Base-by-base conservation (phyloP, 2,329 filamentous ascomycete genomes). In the Colletotrichum musicola region DNA sequence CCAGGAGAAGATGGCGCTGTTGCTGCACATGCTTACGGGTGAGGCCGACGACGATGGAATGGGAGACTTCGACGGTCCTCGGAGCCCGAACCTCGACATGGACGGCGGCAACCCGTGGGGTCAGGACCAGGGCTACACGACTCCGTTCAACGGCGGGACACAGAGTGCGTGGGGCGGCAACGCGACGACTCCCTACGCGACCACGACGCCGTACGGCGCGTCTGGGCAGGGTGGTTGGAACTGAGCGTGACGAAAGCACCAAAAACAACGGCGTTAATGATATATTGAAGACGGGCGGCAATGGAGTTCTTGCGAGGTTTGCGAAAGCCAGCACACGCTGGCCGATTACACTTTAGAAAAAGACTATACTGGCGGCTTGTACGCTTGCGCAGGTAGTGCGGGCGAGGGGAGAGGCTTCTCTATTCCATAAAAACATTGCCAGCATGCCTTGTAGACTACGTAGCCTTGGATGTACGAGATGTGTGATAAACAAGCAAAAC, bases 1-100 rank as follows among this genome's bases (percentile, higher is more conserved):
- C 64, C 96, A 98, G 79, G 89, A 92, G 73, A 99, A 99, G 82
- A 88, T 99, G 42, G 96, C 95, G 2, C 87, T 86, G 4, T 88
- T 98, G 46, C 91, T 97, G 69, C 85, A 88, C 68, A 87, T 89
- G 38, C 80, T 92, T 72, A 85, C 86, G 61, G 78, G 81, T 64
- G 85, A 85, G 75, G 80, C 85, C 2, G 79, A 84, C 62, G 87
- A 88, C 54, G 86, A 88, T 59, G 85, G 84, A 44, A 88, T 89
- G 68, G 88, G 86, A 70, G 86, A 86, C 67, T 88, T 88, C 72
- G 87, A 88, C 73, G 91, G 89, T 1, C 89, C 89, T 2, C 86
- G 89, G 70, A 92, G 90, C 75, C 91, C 90, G 12, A 89, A 90
- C 70, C 82, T 82, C 81, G 88, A 85, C 77, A 84, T 90, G 85